Evolutionary conservation across 1,284 basidiomycete species (phyloP), one percentile per base, ranked within the genome.

Genomic region (Golubevia pallescens): DNA sequence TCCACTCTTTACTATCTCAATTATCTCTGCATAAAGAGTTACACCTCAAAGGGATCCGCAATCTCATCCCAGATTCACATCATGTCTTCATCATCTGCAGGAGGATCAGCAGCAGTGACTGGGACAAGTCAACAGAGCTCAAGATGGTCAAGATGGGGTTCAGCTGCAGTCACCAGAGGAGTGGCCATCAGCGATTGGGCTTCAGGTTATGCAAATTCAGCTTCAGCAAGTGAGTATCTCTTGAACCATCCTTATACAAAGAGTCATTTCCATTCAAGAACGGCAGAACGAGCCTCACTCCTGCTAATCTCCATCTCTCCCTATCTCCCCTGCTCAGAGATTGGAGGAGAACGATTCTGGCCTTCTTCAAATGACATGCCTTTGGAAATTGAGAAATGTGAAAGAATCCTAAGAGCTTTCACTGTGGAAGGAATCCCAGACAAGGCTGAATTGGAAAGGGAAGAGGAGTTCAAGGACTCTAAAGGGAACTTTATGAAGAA

Each of bases 321-420:
- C 38, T 14, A 2, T 16, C 54, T 20, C 60, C 20, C 51, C 20
- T n/a, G 5, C 5, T 21, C 58, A 62, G 61, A 80, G 74, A 66
- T 88, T 3, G 88, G 88, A 2, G 86, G 86, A 7, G 88, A 89
- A 66, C 79, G 87, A 1, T 89, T 89, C 74, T 89, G 87, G 86
- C 89, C 89, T 2, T 86, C 86, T 21, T 86, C 86, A 6, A 87
- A 87, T 54, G 89, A 89, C 67, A 88, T 88, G 58, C 79, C 67
- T 0, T 78, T 86, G 42, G 88, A 89, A 73, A 86, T 89, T 68
- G 87, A 87, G 21, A 89, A 89, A 77, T 86, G 86, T 52, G 87
- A 87, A 23, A 78, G 88, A 58, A 89, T 89, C 54, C 75, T 89
- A 23, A 70, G 86, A 21, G 75, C 82, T 1, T 88, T 88, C 67